Percentiles rank a stretch among this genome's conserved stretches.
Evolutionary conservation across 805 yeast genomes (phyloP).

Genomic region (Hanseniaspora singularis): DNA sequence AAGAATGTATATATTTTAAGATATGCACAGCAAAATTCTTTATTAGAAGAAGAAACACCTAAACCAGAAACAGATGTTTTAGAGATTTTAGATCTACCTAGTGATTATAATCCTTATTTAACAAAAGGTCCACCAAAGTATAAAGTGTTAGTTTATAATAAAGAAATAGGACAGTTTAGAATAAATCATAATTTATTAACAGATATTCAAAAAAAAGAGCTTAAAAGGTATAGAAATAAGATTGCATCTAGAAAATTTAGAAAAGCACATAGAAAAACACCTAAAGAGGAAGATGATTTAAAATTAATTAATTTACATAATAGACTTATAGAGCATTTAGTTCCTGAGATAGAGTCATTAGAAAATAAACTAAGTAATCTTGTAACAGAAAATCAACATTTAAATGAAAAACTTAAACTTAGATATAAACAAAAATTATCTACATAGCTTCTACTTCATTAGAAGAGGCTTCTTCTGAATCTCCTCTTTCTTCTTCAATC

Average conservation of each 20-base stretch:
- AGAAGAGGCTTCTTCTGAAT: constrained; percentile 69
- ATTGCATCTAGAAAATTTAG: constrained; percentile 13
- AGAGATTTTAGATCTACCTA: constrained; percentile 2
- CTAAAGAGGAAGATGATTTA: not conserved
- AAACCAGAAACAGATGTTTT: constrained; percentile 9
- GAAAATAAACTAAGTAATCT: not conserved
- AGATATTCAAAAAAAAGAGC: not conserved
- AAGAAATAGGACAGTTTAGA: constrained; percentile 1
- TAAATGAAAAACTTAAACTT: constrained; percentile 2
- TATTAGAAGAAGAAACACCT: not conserved
- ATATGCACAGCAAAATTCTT: constrained; percentile 1
- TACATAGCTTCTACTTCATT: constrained; percentile 23
- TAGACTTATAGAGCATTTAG: not conserved
- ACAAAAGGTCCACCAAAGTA: not conserved
- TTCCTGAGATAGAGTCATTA: not conserved
- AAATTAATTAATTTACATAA: not conserved
- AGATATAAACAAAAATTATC: constrained; percentile 10
- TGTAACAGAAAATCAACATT: not conserved
- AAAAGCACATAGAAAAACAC: constrained; percentile 7
- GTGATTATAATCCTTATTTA: constrained; percentile 1
- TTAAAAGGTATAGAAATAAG: constrained; percentile 11
- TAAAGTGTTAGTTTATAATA: not conserved
- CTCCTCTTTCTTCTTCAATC: constrained; percentile 75
- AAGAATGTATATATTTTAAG: not conserved
- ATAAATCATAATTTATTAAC: constrained; percentile 9